Evolutionary conservation across 2,329 filamentous ascomycete species (phyloP).

Genomic region (Calonectria henricotiae): DNA sequence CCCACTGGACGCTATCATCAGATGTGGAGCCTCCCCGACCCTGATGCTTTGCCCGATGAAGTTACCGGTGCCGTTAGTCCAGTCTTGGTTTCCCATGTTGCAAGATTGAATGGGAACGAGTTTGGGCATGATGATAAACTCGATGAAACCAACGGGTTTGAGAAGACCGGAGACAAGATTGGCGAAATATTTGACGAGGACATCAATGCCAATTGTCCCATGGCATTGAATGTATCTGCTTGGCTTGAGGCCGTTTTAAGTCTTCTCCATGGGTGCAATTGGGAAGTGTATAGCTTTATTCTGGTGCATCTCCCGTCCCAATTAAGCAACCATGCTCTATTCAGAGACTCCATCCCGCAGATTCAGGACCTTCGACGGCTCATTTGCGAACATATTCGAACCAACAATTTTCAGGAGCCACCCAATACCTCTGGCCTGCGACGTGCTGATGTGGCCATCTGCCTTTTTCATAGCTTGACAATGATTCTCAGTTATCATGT

Average conservation of each 20-base stretch:
- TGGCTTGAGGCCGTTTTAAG: slow-evolving; percentile 86
- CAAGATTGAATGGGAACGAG: slow-evolving; percentile 43
- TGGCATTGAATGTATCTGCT: slow-evolving; percentile 72
- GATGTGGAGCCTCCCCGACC: slow-evolving; percentile 74
- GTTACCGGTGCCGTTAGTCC: slow-evolving; percentile 66
- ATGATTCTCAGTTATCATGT: slow-evolving; percentile 93
- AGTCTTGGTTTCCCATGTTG: slow-evolving; percentile 65
- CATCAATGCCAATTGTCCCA: slow-evolving; percentile 54
- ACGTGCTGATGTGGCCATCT: slow-evolving; percentile 90
- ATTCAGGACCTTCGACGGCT: slow-evolving; percentile 83
- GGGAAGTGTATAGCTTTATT: slow-evolving; percentile 94
- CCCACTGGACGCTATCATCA: slow-evolving; percentile 62
- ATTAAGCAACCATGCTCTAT: slow-evolving; percentile 90
- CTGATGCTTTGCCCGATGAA: slow-evolving; percentile 68
- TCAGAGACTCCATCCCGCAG: slow-evolving; percentile 80
- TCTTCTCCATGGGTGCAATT: slow-evolving; percentile 84
- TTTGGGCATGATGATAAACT: slow-evolving; percentile 32
- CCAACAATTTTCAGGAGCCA: slow-evolving; percentile 85
- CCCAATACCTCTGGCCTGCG: slow-evolving; percentile 84
- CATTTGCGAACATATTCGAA: slow-evolving; percentile 87
- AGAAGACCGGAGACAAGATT: slow-evolving; percentile 34
- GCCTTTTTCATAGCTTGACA: slow-evolving; percentile 88
- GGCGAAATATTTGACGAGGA: slow-evolving; percentile 43
- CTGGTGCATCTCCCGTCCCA: slow-evolving; percentile 90
- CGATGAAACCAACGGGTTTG: slow-evolving; percentile 32